A percentile compares a stretch with the other conserved stretches of the same genome.
These are phyloP conservation scores for Zasmidium cellare DNA, from an alignment of 2,329 filamentous ascomycete genomes.

Conservation along the genomic window DNA sequence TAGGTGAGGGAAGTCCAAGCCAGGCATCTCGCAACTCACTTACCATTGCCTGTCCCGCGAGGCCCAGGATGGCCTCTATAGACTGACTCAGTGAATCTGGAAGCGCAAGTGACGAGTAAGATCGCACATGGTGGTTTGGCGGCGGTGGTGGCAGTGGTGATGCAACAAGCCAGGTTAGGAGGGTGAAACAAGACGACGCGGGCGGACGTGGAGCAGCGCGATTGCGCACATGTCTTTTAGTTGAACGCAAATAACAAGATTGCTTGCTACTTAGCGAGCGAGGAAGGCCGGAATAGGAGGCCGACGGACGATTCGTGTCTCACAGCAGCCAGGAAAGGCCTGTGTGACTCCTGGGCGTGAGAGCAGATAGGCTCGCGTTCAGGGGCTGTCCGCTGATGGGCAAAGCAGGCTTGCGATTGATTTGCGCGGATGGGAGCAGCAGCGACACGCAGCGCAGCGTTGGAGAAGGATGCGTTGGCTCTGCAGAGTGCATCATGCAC, in stretches of 20 bases:
- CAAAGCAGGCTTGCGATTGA: conserved; percentile 11
- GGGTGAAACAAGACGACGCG: conserved; percentile 12
- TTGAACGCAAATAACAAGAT: conserved; percentile 12
- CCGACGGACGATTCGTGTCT: conserved; percentile 20
- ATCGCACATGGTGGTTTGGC: conserved; percentile 16
- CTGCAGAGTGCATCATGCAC: neutral
- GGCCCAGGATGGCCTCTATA: conserved; percentile 15
- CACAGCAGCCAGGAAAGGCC: conserved; percentile 22
- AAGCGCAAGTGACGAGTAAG: conserved; percentile 20
- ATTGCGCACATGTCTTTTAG: no score
- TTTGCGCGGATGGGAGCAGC: no score
- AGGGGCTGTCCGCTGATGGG: conserved; percentile 17
- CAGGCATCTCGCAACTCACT: conserved; percentile 17
- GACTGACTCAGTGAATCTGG: conserved; percentile 22
- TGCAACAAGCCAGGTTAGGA: conserved; percentile 18
- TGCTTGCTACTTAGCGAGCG: no score
- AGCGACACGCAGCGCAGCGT: neutral
- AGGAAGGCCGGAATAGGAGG: conserved; percentile 14
- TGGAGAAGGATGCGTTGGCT: conserved; percentile 4
- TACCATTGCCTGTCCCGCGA: conserved; percentile 24
- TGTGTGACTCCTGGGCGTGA: conserved; percentile 22
- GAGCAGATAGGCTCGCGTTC: conserved; percentile 25
- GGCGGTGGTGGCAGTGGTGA: conserved; percentile 2
- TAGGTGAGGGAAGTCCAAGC: conserved; percentile 6
- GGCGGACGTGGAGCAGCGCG: conserved; percentile 19